These are phyloP conservation scores for Starmerella kuoi DNA, from an alignment of 805 yeast genomes.

Conservation along the genomic window DNA sequence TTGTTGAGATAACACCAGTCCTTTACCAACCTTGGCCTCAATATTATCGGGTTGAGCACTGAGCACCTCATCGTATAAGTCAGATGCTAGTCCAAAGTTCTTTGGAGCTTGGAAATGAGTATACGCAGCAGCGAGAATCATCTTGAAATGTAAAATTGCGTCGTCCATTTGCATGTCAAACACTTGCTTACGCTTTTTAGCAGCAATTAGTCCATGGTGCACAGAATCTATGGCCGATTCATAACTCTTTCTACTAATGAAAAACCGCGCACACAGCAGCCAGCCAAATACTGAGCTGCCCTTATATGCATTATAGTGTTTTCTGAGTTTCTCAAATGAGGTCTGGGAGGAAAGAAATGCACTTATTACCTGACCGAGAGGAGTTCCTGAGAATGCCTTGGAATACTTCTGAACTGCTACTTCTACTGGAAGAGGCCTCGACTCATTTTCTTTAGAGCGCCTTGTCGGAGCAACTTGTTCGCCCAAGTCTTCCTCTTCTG, in stretches of 20 bases:
- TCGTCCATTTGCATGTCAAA: constrained; percentile 39
- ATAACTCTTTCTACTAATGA: constrained; percentile 50
- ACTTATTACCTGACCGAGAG: neutral
- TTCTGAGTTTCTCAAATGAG: neutral
- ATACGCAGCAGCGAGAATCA: constrained; percentile 61
- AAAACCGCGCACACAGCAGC: constrained; percentile 51
- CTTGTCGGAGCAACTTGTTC: neutral
- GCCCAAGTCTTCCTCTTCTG: neutral
- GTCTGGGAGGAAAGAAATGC: neutral
- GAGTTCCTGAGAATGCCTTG: neutral
- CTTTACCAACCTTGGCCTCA: constrained; percentile 69
- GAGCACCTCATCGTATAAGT: constrained; percentile 54
- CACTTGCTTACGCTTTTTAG: constrained; percentile 30
- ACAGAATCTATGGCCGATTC: constrained; percentile 49
- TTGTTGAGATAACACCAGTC: constrained; percentile 59
- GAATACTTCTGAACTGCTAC: neutral
- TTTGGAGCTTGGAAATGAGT: constrained; percentile 86
- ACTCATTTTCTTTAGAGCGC: neutral
- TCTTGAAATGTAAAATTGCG: constrained; percentile 47
- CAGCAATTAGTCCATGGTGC: constrained; percentile 46
- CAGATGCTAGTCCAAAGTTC: constrained; percentile 62
- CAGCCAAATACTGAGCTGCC: constrained; percentile 43
- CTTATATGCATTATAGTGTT: constrained; percentile 1
- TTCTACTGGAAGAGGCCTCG: neutral
- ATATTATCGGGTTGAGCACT: constrained; percentile 36